phyloP scores from a whole-genome alignment of 495 filamentous ascomycete genomes.

The Hypoxylon lenormandii region DNA sequence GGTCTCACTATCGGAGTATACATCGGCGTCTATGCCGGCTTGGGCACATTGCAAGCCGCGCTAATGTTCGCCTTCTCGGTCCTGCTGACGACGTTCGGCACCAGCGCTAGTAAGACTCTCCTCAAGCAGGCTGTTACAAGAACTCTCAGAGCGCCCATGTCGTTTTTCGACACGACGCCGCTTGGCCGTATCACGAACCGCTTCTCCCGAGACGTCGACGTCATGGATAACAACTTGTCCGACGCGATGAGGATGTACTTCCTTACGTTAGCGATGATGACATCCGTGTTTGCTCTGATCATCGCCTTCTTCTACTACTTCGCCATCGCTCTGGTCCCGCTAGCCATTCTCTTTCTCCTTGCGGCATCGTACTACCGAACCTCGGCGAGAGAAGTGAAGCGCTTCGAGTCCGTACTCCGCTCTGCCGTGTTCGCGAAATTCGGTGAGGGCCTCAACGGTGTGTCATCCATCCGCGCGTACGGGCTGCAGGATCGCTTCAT shows the following conservation, averaged over 20 bases:
- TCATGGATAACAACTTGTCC: constrained; percentile 92
- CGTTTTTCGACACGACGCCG: constrained; percentile 97
- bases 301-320: constrained; percentile 96
- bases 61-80: constrained; percentile 79
- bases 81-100: constrained; percentile 78
- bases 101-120: constrained; percentile 82
- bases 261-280: constrained; percentile 80
- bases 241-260: constrained; percentile 95
- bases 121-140: constrained; percentile 82
- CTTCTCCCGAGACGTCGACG: constrained; percentile 93
- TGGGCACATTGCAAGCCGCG: constrained; percentile 77
- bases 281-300: constrained; percentile 84
- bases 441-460: constrained; percentile 84
- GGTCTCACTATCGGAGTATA: constrained; percentile 74
- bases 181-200: constrained; percentile 96
- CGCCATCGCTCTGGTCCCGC: constrained; percentile 85
- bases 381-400: constrained; percentile 92
- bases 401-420: constrained; percentile 88
- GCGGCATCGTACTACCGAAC: constrained; percentile 89
- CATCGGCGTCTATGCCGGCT: constrained; percentile 85
- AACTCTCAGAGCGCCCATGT: constrained; percentile 90
- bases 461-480: constrained; percentile 87
- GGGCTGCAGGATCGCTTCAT: constrained; percentile 81
- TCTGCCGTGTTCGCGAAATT: constrained; percentile 92
- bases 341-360: constrained; percentile 82